A percentile compares a stretch with the other conserved stretches of the same genome.
phyloP scores from a whole-genome alignment of 805 yeast species.

The Cyberlindnera euphorbiae region DNA sequence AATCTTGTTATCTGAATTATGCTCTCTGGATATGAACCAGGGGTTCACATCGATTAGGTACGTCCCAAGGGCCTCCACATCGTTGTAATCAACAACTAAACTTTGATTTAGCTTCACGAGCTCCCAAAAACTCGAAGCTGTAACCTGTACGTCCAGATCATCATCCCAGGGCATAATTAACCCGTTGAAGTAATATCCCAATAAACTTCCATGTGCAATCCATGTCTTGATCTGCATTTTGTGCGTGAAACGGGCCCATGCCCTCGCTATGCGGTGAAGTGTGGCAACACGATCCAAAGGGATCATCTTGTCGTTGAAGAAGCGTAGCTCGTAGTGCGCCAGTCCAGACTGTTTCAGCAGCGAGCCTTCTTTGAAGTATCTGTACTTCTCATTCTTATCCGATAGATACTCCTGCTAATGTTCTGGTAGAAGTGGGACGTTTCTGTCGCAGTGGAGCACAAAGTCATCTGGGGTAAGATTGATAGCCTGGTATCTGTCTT shows the following conservation, averaged over 20 bases:
- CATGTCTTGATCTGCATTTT: slow-evolving; percentile 31
- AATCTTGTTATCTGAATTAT: slow-evolving; percentile 57
- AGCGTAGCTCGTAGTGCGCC: slow-evolving; percentile 25
- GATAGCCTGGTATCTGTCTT: slow-evolving; percentile 3
- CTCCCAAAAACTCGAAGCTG: slow-evolving; percentile 37
- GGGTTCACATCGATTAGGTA: slow-evolving; percentile 43
- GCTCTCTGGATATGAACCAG: slow-evolving; percentile 46
- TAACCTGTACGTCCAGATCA: slow-evolving; percentile 55
- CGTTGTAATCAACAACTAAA: slow-evolving; percentile 39
- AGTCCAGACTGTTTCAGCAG: slow-evolving; percentile 16
- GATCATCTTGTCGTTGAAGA: slow-evolving; percentile 13
- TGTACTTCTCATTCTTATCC: slow-evolving; percentile 8
- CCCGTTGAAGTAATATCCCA: slow-evolving; percentile 59
- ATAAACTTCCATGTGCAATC: slow-evolving; percentile 55
- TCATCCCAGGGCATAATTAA: slow-evolving; percentile 55
- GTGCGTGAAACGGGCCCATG: slow-evolving; percentile 23
- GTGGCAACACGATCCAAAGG: slow-evolving; percentile 21
- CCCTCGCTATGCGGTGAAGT: slow-evolving; percentile 21
- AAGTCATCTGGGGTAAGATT: slow-evolving; percentile 15
- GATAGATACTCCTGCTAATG: slow-evolving; percentile 4
- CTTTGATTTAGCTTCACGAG: slow-evolving; percentile 43
- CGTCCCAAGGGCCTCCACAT: slow-evolving; percentile 40
- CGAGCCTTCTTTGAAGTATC: slow-evolving; percentile 25
- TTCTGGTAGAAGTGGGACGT: slow-evolving; percentile 4
- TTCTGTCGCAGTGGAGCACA: slow-evolving; percentile 7